phyloP scores from a whole-genome alignment of 2,329 filamentous ascomycete genomes.

The Exophiala aquamarina region DNA sequence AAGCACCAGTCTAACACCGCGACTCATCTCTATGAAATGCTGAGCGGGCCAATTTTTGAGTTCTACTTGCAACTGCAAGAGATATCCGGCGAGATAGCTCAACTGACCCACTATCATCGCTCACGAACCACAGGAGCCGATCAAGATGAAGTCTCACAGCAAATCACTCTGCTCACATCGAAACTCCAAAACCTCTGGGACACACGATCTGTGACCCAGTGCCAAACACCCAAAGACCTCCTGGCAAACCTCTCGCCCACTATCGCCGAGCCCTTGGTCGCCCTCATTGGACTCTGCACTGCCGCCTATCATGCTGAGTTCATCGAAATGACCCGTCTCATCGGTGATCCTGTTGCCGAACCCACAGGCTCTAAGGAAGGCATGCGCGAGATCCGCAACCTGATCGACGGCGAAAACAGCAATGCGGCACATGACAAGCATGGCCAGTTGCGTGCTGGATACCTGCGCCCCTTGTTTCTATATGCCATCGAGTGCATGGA shows the following conservation, averaged over 20 bases:
- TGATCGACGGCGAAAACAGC: neutral
- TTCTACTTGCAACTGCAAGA: slow-evolving; percentile 7
- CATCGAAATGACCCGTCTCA: slow-evolving; percentile 1
- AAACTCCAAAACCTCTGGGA: slow-evolving; percentile 2
- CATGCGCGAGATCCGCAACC: neutral
- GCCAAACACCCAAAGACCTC: neutral
- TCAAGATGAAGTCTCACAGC: slow-evolving; percentile 7
- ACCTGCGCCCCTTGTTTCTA: slow-evolving; percentile 6
- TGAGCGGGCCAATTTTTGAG: neutral
- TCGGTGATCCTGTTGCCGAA: slow-evolving; percentile 3
- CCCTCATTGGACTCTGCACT: slow-evolving; percentile 1
- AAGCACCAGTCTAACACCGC: neutral
- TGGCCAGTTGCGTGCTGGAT: neutral
- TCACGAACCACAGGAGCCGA: too few species aligned
- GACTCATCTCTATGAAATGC: neutral
- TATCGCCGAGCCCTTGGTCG: neutral
- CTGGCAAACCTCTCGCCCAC: neutral
- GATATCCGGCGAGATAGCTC: too few species aligned
- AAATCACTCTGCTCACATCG: neutral
- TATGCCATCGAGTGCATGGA: slow-evolving; percentile 8
- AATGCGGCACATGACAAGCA: neutral
- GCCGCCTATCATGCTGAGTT: slow-evolving; percentile 5
- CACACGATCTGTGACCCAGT: neutral
- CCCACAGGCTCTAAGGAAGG: neutral
- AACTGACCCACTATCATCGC: too few species aligned